Conservation (phyloP, 805 yeast genomes). For the Kluyveromyces wickerhamii region DNA sequence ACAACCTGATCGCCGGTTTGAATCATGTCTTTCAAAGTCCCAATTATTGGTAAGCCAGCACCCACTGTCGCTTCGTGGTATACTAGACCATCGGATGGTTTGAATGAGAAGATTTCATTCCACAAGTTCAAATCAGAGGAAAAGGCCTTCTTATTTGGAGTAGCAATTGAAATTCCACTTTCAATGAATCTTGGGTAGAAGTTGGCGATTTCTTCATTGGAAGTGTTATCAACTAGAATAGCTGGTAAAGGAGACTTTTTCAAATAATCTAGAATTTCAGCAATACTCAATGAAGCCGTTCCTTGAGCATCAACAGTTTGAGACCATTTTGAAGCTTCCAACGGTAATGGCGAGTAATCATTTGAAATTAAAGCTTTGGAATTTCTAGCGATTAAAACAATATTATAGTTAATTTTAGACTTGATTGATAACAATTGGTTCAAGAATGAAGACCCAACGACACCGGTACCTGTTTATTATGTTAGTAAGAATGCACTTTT, state of each 20-base stretch:
- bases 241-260: slow-evolving; percentile 63
- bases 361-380: slow-evolving; percentile 57
- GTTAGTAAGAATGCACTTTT: slow-evolving; percentile 4
- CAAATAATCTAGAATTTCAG: slow-evolving; percentile 55
- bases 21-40: slow-evolving; percentile 79
- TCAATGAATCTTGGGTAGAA: slow-evolving; percentile 67
- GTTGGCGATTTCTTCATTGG: slow-evolving; percentile 68
- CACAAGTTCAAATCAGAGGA: slow-evolving; percentile 68
- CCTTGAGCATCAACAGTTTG: slow-evolving; percentile 39
- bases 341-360: slow-evolving; percentile 64
- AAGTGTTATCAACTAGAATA: slow-evolving; percentile 89
- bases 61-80: slow-evolving; percentile 99
- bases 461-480: slow-evolving; percentile 66
- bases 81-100: slow-evolving; percentile 55
- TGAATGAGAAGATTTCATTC: slow-evolving; percentile 64
- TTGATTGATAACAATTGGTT: slow-evolving; percentile 63
- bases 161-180: slow-evolving; percentile 85
- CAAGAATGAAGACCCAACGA: slow-evolving; percentile 88
- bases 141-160: slow-evolving; percentile 97
- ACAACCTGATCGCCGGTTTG: slow-evolving; percentile 89
- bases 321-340: slow-evolving; percentile 45
- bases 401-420: slow-evolving; percentile 60
- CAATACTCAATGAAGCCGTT: slow-evolving; percentile 41
- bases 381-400: slow-evolving; percentile 73
- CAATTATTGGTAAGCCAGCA: slow-evolving; percentile 93